Percentiles rank a stretch among this genome's conserved stretches.
These are phyloP conservation scores for Lepidium africanum DNA, from an alignment of 345 rosid genomes.

Conservation along the genomic window DNA sequence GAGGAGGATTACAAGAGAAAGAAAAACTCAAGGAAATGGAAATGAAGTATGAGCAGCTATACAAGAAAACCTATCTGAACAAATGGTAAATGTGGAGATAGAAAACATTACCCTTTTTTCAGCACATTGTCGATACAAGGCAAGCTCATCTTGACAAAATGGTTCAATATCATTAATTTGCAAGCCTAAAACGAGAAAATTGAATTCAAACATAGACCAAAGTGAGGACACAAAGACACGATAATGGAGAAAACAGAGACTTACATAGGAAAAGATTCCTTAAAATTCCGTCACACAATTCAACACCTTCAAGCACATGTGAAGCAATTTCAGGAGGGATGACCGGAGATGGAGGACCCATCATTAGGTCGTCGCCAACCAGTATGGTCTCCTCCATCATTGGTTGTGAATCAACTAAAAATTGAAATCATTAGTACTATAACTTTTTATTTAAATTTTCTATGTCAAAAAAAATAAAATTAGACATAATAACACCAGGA, in stretches of 20 bases:
- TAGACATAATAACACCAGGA: background rate
- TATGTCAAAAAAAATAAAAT: background rate
- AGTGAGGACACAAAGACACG: background rate
- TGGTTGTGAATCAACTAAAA: conserved; percentile 84
- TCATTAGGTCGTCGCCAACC: conserved; percentile 93
- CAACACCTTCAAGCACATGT: conserved; percentile 80
- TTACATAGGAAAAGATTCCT: conserved; percentile 84
- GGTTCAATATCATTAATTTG: conserved; percentile 89
- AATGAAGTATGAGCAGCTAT: background rate
- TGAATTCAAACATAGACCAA: background rate
- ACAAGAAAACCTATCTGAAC: background rate
- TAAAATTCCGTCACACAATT: conserved; percentile 73
- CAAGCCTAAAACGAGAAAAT: conserved; percentile 42
- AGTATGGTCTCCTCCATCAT: conserved; percentile 91
- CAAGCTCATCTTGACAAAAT: conserved; percentile 92
- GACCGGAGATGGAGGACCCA: conserved; percentile 85
- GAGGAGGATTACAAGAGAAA: background rate
- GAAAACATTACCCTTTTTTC: conserved; percentile 57
- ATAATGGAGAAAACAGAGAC: conserved; percentile 18
- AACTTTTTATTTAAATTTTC: background rate
- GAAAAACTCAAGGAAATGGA: background rate
- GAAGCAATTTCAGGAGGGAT: conserved; percentile 88
- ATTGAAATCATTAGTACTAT: background rate
- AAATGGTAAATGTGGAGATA: background rate
- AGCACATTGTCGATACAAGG: conserved; percentile 67